Percentiles rank a stretch among this genome's conserved stretches.
These are phyloP conservation scores for Coniferiporia sulphurascens DNA, from an alignment of 1,284 basidiomycete species.

Conservation along the genomic window DNA sequence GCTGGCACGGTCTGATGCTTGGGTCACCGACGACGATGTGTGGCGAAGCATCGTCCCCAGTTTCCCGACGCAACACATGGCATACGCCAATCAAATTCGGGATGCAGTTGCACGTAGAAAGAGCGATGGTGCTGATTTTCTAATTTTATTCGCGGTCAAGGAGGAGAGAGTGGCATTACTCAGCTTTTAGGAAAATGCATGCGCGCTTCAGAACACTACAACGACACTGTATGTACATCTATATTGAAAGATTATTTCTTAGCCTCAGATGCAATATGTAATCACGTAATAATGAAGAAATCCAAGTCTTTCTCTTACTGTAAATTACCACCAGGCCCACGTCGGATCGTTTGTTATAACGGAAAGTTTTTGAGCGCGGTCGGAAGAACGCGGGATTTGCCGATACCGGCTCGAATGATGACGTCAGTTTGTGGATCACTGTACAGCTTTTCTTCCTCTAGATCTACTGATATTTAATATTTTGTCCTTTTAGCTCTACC, in stretches of 20 bases:
- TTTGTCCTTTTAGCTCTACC: too few species aligned
- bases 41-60: slow-evolving; percentile 56
- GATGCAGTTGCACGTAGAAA: slow-evolving; percentile 59
- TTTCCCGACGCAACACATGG: slow-evolving; percentile 51
- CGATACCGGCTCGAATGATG: too few species aligned
- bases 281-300: too few species aligned
- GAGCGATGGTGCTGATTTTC: slow-evolving; percentile 54
- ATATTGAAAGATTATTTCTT: background rate
- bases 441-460: too few species aligned
- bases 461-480: too few species aligned
- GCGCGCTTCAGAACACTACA: background rate
- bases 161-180: slow-evolving; percentile 69
- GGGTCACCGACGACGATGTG: slow-evolving; percentile 69
- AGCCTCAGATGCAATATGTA: too few species aligned
- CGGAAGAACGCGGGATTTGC: too few species aligned
- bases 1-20: slow-evolving; percentile 50
- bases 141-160: slow-evolving; percentile 62
- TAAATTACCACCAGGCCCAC: too few species aligned
- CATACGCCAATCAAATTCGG: slow-evolving; percentile 60
- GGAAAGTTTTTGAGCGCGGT: too few species aligned
- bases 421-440: too few species aligned
- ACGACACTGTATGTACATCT: background rate
- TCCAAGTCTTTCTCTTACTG: too few species aligned
- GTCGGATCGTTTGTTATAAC: too few species aligned
- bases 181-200: slow-evolving; percentile 8